Conservation (phyloP, 495 filamentous ascomycete species). For the Penicillium flavigenum region DNA sequence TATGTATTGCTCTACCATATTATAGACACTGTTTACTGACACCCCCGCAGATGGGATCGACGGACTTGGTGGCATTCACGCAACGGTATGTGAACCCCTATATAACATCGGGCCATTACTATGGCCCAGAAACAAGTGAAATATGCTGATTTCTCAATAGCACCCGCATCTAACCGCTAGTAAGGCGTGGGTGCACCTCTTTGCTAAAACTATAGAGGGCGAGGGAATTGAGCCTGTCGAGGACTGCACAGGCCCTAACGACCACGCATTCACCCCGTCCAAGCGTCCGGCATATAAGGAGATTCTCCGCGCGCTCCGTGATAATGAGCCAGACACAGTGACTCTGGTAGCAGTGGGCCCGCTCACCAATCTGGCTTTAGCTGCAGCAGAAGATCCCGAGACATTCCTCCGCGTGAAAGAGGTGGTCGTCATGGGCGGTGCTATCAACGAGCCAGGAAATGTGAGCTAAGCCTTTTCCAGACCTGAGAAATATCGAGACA, state of each 20-base stretch:
- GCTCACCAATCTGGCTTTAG: conserved; percentile 85
- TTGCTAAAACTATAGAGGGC: conserved; percentile 52
- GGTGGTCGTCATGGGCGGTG: conserved; percentile 95
- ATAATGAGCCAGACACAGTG: conserved; percentile 78
- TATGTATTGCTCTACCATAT: conserved; percentile 43
- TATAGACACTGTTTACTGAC: conserved; percentile 2
- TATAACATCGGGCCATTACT: too few species aligned
- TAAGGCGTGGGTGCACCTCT: conserved; percentile 83
- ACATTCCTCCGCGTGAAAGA: conserved; percentile 87
- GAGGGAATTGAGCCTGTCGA: conserved; percentile 38
- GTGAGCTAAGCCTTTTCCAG: conserved; percentile 36
- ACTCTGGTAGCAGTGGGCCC: conserved; percentile 89
- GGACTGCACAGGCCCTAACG: conserved; percentile 31
- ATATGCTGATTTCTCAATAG: conserved; percentile 39
- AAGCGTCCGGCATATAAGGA: conserved; percentile 70
- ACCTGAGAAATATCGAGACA: not conserved
- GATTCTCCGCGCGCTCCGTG: conserved; percentile 76
- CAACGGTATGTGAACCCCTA: conserved; percentile 53
- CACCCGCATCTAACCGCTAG: conserved; percentile 83
- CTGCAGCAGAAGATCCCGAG: conserved; percentile 78
- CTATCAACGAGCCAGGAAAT: conserved; percentile 78
- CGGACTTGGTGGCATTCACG: conserved; percentile 88
- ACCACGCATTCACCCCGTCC: conserved; percentile 67
- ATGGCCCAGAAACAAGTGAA: conserved; percentile 13
- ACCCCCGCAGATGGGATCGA: conserved; percentile 73